These are phyloP conservation scores for Trapa incisa DNA, from an alignment of 345 rosid genomes.

Conservation along the genomic window DNA sequence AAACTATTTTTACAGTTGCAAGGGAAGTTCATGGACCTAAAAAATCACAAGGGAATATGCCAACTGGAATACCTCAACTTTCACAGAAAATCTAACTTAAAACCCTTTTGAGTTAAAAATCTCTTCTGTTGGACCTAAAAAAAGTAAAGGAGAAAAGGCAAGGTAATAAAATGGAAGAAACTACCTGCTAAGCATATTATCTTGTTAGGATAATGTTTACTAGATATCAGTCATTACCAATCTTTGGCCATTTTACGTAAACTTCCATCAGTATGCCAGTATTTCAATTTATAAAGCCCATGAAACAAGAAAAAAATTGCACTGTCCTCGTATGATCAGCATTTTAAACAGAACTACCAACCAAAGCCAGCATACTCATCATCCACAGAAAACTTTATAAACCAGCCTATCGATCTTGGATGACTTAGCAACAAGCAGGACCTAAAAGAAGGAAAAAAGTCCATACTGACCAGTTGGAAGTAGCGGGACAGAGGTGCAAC, in stretches of 20 bases:
- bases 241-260: neutral
- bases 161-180: neutral
- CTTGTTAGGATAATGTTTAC: neutral
- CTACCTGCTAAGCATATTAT: constrained; percentile 41
- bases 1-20: too few species aligned
- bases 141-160: neutral
- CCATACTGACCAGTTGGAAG: constrained; percentile 36
- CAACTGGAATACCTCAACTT: too few species aligned
- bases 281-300: neutral
- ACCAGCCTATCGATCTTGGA: neutral
- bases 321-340: too few species aligned
- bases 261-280: neutral
- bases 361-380: too few species aligned
- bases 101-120: too few species aligned
- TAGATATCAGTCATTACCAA: neutral
- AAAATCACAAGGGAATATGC: too few species aligned
- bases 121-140: neutral
- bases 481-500: constrained; percentile 43
- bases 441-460: neutral
- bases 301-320: too few species aligned
- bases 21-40: too few species aligned
- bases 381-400: neutral
- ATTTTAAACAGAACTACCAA: too few species aligned
- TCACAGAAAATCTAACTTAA: too few species aligned
- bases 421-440: too few species aligned